Evolutionary conservation across 2,329 filamentous ascomycete species (phyloP).

Genomic region (Stachybotrys elegans): DNA sequence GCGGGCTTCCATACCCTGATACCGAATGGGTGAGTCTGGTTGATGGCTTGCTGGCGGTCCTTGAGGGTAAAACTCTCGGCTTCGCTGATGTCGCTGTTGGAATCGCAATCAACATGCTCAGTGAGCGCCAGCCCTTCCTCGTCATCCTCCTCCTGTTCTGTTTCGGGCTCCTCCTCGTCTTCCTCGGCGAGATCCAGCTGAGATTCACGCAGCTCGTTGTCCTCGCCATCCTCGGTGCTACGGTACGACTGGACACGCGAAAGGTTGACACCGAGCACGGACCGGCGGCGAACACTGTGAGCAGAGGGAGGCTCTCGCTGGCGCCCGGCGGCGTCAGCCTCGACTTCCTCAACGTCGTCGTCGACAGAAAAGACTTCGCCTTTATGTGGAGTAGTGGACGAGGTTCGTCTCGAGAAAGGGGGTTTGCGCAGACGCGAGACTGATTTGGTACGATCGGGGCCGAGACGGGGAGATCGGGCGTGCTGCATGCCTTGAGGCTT

Average conservation of each 20-base stretch:
- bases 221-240: constrained; percentile 17
- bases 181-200: constrained; percentile 21
- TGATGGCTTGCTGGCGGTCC: constrained; percentile 95
- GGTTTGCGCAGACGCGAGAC: constrained; percentile 62
- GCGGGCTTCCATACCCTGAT: constrained; percentile 99
- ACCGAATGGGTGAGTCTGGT: constrained; percentile 97
- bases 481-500: constrained; percentile 32
- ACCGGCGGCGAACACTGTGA: constrained; percentile 27
- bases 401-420: constrained; percentile 64
- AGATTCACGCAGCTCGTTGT: constrained; percentile 13
- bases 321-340: constrained; percentile 55
- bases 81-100: constrained; percentile 74
- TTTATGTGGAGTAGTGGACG: constrained; percentile 73
- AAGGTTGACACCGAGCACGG: constrained; percentile 25
- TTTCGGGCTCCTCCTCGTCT: constrained; percentile 22
- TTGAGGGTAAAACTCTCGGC: constrained; percentile 97
- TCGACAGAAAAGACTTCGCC: constrained; percentile 88
- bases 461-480: constrained; percentile 30
- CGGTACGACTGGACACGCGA: constrained; percentile 37
- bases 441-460: constrained; percentile 42
- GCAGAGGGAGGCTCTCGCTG: constrained; percentile 29
- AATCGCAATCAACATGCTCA: constrained; percentile 53
- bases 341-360: constrained; percentile 77
- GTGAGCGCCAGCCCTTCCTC: constrained; percentile 36
- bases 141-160: constrained; percentile 24